Evolutionary conservation across 768 basidiomycete genomes (phyloP), one percentile per base, ranked within the genome.

Genomic region (Pisolithus albus): DNA sequence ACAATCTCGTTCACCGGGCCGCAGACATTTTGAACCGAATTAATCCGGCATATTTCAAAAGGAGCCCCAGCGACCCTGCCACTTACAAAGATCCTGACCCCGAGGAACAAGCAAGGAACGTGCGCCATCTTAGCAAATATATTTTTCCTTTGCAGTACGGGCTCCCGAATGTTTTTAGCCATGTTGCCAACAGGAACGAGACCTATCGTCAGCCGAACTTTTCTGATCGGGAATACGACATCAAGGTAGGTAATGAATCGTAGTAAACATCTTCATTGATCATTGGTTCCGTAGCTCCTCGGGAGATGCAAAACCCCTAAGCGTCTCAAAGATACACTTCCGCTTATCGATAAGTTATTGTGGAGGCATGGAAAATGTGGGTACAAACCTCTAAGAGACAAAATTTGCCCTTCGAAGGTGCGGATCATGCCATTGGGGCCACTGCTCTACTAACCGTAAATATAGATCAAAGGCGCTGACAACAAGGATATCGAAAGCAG

Each of bases 101-200:
- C 23, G 71, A 68, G 8, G 61, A 70, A 52, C 77, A 78, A 57
- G 72, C 71, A 41, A 73, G 74, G 37, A 65, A 79, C 37, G 76
- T 79, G 0, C 76, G 86, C 38, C 82, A 82, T 55, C 67, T 92
- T 1, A 75, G 86, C 32, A 93, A 92, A 69, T 86, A 92, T 59
- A 72, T 98, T 2, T 95, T 98, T 60, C 83, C 92, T 8, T 75
- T 83, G 38, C 88, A 92, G 58, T 91, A 84, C 59, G 77, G 79
- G 0, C 62, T 96, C 1, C 61, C 73, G 5, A 86, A 72, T 56
- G 75, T 83, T 2, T 93, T 92, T 54, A 46, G 53, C 4, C 37
- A 47, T 11, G 50, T 60, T 42, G 54, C 53, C 44, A 60, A 51
- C 21, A 56, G 54, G 16, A 66, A 61, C 40, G 59, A 66, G 41